phyloP scores from a whole-genome alignment of 768 basidiomycete species.

The Gymnopilus dilepis region DNA sequence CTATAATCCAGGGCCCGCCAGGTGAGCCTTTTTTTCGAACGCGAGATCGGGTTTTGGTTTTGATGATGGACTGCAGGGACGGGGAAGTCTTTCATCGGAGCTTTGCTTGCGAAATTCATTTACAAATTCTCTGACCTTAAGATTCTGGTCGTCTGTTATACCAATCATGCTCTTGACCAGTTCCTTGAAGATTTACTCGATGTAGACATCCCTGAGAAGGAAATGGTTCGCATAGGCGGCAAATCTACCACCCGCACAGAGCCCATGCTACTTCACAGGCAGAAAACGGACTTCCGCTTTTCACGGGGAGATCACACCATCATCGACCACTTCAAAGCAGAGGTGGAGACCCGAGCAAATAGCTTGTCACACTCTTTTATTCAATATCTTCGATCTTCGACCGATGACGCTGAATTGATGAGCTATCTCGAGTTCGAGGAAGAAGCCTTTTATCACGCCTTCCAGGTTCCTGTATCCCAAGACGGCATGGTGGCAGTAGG shows the following conservation, averaged over 20 bases:
- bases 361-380: slow-evolving; percentile 2
- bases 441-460: slow-evolving; percentile 48
- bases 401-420: slow-evolving; percentile 24
- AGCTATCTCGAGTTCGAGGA: slow-evolving; percentile 58
- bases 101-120: slow-evolving; percentile 64
- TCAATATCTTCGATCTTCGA: slow-evolving; percentile 32
- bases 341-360: slow-evolving; percentile 12
- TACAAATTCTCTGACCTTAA: slow-evolving; percentile 50
- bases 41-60: slow-evolving; percentile 37
- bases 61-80: slow-evolving; percentile 50
- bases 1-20: slow-evolving; percentile 74
- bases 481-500: slow-evolving; percentile 56
- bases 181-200: slow-evolving; percentile 66
- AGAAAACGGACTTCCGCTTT: slow-evolving; percentile 28
- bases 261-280: slow-evolving; percentile 48
- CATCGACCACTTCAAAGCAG: slow-evolving; percentile 45
- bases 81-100: slow-evolving; percentile 77
- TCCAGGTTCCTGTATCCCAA: slow-evolving; percentile 37
- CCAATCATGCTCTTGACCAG: slow-evolving; percentile 77
- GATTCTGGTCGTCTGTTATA: slow-evolving; percentile 75
- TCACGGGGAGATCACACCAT: slow-evolving; percentile 26
- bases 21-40: slow-evolving; percentile 46
- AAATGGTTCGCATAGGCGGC: slow-evolving; percentile 64
- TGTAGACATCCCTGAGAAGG: slow-evolving; percentile 55
- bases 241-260: slow-evolving; percentile 57